Conservation (phyloP, 2,329 filamentous ascomycete species). For the Arthrobotrys musiformis region DNA sequence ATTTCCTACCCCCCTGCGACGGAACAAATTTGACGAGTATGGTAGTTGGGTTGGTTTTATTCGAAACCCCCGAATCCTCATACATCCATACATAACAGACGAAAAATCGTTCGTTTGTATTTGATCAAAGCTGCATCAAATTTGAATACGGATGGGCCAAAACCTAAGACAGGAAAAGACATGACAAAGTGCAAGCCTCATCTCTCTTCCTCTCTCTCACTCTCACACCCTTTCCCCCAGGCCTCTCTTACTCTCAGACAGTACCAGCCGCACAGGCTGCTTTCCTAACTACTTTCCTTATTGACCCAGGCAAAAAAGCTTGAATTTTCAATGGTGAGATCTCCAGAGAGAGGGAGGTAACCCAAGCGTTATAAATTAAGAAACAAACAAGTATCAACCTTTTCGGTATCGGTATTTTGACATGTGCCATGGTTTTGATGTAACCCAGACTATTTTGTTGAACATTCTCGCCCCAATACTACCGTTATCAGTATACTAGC, state of each 20-base stretch:
- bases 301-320: neutral
- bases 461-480: neutral
- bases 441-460: neutral
- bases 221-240: neutral
- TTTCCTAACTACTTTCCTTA: neutral
- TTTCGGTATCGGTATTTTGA: neutral
- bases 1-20: constrained; percentile 24
- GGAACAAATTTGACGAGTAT: constrained; percentile 36
- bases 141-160: too few species aligned
- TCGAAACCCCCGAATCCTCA: too few species aligned
- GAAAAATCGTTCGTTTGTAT: too few species aligned
- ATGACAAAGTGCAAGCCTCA: too few species aligned
- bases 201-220: neutral
- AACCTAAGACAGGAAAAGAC: too few species aligned
- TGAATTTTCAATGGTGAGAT: neutral
- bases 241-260: too few species aligned
- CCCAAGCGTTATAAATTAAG: constrained; percentile 46
- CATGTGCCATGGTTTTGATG: constrained; percentile 11
- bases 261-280: constrained; percentile 29
- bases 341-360: too few species aligned
- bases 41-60: constrained; percentile 9
- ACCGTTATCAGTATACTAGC: neutral
- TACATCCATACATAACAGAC: too few species aligned
- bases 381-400: constrained; percentile 4
- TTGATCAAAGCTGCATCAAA: too few species aligned